Percentiles rank a stretch among this genome's conserved stretches.
phyloP scores from a whole-genome alignment of 345 rosid genomes.

The Boechera stricta region DNA sequence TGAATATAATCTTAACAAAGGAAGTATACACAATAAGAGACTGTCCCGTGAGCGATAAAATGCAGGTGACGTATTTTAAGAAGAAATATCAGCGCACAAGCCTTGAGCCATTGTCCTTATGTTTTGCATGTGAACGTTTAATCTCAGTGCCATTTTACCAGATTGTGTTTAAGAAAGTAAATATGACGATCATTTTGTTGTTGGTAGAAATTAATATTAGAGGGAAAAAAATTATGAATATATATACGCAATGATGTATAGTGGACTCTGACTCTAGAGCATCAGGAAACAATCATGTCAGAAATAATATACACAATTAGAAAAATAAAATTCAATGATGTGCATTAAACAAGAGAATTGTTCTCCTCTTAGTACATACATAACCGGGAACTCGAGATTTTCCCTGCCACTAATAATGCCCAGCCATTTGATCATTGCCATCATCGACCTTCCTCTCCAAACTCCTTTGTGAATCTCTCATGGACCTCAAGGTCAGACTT shows the following conservation, averaged over 20 bases:
- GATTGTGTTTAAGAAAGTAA: background rate
- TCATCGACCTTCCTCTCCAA: slow-evolving; percentile 88
- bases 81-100: background rate
- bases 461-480: slow-evolving; percentile 93
- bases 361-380: slow-evolving; percentile 17
- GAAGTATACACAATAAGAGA: background rate
- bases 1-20: background rate
- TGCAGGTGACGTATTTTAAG: too few species aligned
- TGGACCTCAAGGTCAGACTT: slow-evolving; percentile 83
- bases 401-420: background rate
- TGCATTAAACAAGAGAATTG: background rate
- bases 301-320: slow-evolving; percentile 15
- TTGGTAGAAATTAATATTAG: background rate
- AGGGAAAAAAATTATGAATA: background rate
- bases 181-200: background rate
- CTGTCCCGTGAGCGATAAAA: background rate
- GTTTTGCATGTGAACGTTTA: background rate
- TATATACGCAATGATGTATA: background rate
- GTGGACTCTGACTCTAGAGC: too few species aligned
- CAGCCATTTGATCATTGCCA: background rate
- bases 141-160: background rate
- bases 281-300: background rate
- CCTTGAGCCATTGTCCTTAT: background rate
- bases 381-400: background rate
- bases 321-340: background rate